Percentiles rank a stretch among this genome's conserved stretches.
Evolutionary conservation across 768 basidiomycete species (phyloP).

Genomic region (Neoboletus subvelutipes): DNA sequence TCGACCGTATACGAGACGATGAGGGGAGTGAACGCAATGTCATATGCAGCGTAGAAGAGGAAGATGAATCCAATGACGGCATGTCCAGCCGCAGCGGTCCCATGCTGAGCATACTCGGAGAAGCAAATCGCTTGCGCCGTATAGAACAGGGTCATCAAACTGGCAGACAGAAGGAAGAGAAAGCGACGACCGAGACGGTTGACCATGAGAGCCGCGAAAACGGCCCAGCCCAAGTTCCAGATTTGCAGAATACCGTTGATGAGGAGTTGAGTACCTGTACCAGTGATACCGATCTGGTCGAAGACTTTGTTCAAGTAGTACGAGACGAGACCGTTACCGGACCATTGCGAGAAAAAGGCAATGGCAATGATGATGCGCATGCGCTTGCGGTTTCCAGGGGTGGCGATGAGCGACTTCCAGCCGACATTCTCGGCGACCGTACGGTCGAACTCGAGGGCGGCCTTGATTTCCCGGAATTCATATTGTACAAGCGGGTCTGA

Average conservation of each 20-base stretch:
- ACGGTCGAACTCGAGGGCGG: slow-evolving; percentile 69
- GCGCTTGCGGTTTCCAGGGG: slow-evolving; percentile 71
- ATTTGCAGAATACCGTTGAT: slow-evolving; percentile 86
- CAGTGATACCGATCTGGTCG: slow-evolving; percentile 62
- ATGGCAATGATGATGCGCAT: slow-evolving; percentile 74
- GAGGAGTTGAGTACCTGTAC: slow-evolving; percentile 63
- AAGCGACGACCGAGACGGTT: slow-evolving; percentile 69
- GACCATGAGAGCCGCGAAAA: slow-evolving; percentile 56
- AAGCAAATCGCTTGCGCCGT: slow-evolving; percentile 67
- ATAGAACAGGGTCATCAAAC: slow-evolving; percentile 67
- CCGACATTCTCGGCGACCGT: slow-evolving; percentile 56
- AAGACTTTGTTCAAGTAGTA: slow-evolving; percentile 81
- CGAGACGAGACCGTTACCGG: slow-evolving; percentile 80
- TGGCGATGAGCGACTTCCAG: slow-evolving; percentile 67
- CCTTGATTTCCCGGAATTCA: slow-evolving; percentile 80
- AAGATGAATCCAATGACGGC: slow-evolving; percentile 84
- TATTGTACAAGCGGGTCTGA: slow-evolving; percentile 67
- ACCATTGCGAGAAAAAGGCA: slow-evolving; percentile 86
- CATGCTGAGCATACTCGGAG: slow-evolving; percentile 49
- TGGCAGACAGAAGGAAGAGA: slow-evolving; percentile 61
- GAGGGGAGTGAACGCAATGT: slow-evolving; percentile 83
- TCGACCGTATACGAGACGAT: slow-evolving; percentile 87
- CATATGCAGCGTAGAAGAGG: slow-evolving; percentile 76
- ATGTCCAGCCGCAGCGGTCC: slow-evolving; percentile 49
- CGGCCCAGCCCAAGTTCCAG: slow-evolving; percentile 71